Percentiles rank a stretch among this genome's conserved stretches.
Conservation (phyloP, 2,329 filamentous ascomycete species). For the Helotiales sp. region DNA sequence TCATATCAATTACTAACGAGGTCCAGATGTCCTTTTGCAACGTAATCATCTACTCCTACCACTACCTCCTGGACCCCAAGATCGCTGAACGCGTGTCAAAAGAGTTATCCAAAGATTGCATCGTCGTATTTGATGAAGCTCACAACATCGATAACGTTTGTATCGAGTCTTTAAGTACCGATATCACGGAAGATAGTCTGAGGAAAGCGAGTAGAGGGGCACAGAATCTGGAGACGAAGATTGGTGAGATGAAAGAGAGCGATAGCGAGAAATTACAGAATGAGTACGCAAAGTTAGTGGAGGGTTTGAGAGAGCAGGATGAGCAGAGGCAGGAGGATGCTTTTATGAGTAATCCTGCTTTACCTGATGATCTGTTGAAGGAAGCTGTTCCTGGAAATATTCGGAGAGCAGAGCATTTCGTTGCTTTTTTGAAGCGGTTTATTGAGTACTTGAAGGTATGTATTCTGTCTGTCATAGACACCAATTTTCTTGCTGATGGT, state of each 20-base stretch:
- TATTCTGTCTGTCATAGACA: not conserved
- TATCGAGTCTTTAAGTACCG: constrained; percentile 95
- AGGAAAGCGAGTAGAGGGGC: constrained; percentile 89
- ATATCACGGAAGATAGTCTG: constrained; percentile 92
- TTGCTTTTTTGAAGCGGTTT: constrained; percentile 91
- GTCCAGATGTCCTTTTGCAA: constrained; percentile 96
- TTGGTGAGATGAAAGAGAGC: constrained; percentile 91
- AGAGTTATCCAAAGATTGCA: constrained; percentile 96
- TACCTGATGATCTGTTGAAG: constrained; percentile 91
- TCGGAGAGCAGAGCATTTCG: constrained; percentile 90
- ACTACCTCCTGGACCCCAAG: constrained; percentile 96
- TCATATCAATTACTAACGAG: constrained; percentile 13
- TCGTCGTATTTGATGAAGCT: constrained; percentile 97
- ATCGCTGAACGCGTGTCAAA: constrained; percentile 83
- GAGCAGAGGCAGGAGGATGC: constrained; percentile 90
- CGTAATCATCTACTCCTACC: constrained; percentile 99
- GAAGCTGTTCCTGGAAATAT: constrained; percentile 98
- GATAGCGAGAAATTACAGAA: constrained; percentile 93
- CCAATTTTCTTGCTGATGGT: constrained; percentile 11
- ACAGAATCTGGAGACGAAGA: constrained; percentile 85
- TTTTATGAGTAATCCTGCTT: constrained; percentile 93
- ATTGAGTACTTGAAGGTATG: constrained; percentile 87
- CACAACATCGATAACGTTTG: constrained; percentile 99
- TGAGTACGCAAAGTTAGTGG: constrained; percentile 93
- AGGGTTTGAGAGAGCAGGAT: constrained; percentile 84